Evolutionary conservation across 495 filamentous ascomycete species (phyloP), one percentile per base, ranked within the genome.

Genomic region (Penicillium maclennaniae): DNA sequence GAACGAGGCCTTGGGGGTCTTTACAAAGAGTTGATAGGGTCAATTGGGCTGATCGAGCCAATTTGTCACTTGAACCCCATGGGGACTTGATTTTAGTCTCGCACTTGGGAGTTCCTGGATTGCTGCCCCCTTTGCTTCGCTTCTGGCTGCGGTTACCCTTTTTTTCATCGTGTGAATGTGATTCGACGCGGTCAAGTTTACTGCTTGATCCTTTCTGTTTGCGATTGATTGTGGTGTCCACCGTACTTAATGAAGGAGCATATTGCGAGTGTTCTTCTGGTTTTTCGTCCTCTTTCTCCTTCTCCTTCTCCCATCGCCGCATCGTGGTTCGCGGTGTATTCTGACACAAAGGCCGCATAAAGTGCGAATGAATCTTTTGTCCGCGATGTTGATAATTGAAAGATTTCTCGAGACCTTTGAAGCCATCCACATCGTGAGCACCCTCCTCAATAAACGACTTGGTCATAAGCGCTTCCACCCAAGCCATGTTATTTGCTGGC

Each of bases 401-500:
- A 2, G 78, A 83, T 60, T 78, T 80, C 56, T 86, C 84, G 12
- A 87, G 58, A 0, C 83, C 83, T 60, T 87, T 87, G 61, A 86
- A 87, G 2, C 82, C 79, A 61, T 86, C 83, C 9, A 87, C 78
- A 65, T 88, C 83, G 45, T 77, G 73, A 16, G 82, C 78, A 3
- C 82, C 82, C 44, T 83, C 81, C 62, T 87, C 85, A 43, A 87
- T 82, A 51, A 87, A 87, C 9, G 74, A 72, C 55, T 87, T 87
- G 19, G 82, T 84, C 17, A 86, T 66, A 2, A 87, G 69, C 0
- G 83, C 77, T 64, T 87, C 80, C 2, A 85, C 78, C 79, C 77
- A 80, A 12, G 73, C 69, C 72, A 83, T 77, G 49, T 81, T 80
- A 49, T 83, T 85, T 0, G 84, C 83, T 6, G 85, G 85, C 0